Evolutionary conservation across 164 flowering plant genomes (phyloP).

Genomic region (Cinnamomum micranthum): DNA sequence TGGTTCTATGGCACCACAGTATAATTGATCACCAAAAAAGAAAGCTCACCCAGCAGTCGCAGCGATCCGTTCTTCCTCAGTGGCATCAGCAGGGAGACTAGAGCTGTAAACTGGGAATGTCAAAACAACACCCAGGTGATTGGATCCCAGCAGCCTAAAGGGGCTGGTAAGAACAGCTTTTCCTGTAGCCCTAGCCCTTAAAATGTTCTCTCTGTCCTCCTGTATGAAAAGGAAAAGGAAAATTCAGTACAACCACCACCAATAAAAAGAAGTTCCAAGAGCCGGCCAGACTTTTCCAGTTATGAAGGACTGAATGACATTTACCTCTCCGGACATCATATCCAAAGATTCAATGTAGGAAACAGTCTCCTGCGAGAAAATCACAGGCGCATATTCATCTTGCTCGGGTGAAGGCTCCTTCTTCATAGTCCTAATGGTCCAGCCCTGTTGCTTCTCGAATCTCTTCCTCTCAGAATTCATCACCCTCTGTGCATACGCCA

Average conservation of each 20-base stretch:
- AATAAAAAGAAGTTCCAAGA: background rate
- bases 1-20: too few species aligned
- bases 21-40: background rate
- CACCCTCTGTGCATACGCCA: slow-evolving; percentile 82
- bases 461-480: slow-evolving; percentile 62
- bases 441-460: slow-evolving; percentile 76
- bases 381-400: slow-evolving; percentile 94
- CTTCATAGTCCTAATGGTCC: slow-evolving; percentile 87
- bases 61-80: slow-evolving; percentile 59
- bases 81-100: slow-evolving; percentile 55
- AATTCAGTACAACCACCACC: background rate
- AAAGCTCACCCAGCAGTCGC: slow-evolving; percentile 80
- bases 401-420: slow-evolving; percentile 68
- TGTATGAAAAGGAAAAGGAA: slow-evolving; percentile 17
- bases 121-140: slow-evolving; percentile 93
- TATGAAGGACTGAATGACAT: background rate
- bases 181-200: slow-evolving; percentile 87
- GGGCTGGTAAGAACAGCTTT: slow-evolving; percentile 92
- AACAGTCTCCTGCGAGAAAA: slow-evolving; percentile 84
- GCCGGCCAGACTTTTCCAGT: background rate
- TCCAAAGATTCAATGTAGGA: slow-evolving; percentile 78
- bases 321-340: slow-evolving; percentile 98
- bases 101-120: slow-evolving; percentile 90
- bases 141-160: slow-evolving; percentile 73
- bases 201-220: slow-evolving; percentile 92